These are phyloP conservation scores for Trichoderma asperellum DNA, from an alignment of 2,329 filamentous ascomycete species.

Conservation along the genomic window DNA sequence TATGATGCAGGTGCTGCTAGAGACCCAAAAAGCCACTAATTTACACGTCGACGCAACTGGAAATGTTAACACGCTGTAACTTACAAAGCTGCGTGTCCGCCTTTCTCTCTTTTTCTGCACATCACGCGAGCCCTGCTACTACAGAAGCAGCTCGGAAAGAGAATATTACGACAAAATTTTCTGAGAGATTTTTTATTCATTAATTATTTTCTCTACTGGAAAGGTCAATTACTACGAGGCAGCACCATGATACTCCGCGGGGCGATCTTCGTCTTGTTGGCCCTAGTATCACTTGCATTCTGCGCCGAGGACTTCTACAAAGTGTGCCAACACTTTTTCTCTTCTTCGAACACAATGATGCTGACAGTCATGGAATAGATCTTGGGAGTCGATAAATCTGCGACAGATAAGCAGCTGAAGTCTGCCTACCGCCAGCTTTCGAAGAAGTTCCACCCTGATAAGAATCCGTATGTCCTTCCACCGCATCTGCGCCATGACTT, in stretches of 20 bases:
- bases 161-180: not conserved
- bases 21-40: conserved; percentile 1
- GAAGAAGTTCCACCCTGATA: conserved; percentile 97
- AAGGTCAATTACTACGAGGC: conserved; percentile 18
- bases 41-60: conserved; percentile 30
- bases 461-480: conserved; percentile 76
- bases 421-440: conserved; percentile 87
- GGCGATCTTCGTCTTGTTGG: conserved; percentile 56
- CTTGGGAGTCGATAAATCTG: conserved; percentile 77
- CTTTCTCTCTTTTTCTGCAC: conserved; percentile 25
- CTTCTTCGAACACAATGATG: not conserved
- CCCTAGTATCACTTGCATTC: conserved; percentile 57
- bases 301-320: conserved; percentile 80
- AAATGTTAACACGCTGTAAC: conserved; percentile 46
- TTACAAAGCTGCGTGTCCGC: conserved; percentile 23
- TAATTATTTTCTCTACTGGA: not conserved
- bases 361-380: conserved; percentile 54
- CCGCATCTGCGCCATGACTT: not conserved
- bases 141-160: conserved; percentile 14
- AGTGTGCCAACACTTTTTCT: conserved; percentile 46
- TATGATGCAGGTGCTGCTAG: conserved; percentile 8
- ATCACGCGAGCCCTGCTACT: conserved; percentile 19
- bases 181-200: not conserved
- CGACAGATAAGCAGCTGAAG: conserved; percentile 87
- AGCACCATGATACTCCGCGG: conserved; percentile 57